Percentiles rank a stretch among this genome's conserved stretches.
phyloP scores from a whole-genome alignment of 345 rosid species.

The Trapa bicornis region DNA sequence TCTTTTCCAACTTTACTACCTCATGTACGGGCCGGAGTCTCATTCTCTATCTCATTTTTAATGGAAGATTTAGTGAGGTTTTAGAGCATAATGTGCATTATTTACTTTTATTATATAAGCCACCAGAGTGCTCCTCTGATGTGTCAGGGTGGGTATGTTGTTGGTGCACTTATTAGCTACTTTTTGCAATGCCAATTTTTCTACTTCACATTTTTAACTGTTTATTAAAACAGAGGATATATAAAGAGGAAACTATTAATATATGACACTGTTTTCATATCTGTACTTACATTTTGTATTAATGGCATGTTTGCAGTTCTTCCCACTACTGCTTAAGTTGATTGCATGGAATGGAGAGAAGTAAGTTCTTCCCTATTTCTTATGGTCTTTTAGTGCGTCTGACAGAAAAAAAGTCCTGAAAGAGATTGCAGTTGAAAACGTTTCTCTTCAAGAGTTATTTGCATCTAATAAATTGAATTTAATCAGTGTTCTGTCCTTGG shows the following conservation, averaged over 20 bases:
- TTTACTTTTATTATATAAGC: neutral
- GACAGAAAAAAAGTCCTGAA: neutral
- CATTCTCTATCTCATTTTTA: neutral
- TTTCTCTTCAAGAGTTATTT: neutral
- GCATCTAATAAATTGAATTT: neutral
- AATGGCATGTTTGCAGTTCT: constrained; percentile 45
- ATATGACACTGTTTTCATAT: neutral
- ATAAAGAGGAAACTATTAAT: neutral
- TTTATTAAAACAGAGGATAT: neutral
- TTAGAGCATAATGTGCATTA: neutral
- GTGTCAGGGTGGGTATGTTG: neutral
- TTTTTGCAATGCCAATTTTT: neutral
- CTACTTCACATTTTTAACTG: neutral
- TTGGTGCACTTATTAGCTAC: neutral
- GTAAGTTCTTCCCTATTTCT: constrained; percentile 29
- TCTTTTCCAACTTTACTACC: constrained; percentile 71
- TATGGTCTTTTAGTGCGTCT: neutral
- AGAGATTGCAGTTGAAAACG: neutral
- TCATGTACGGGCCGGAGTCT: constrained; percentile 37
- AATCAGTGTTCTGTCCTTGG: neutral
- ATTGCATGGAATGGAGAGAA: constrained; percentile 92
- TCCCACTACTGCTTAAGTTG: constrained; percentile 84
- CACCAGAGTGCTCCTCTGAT: neutral
- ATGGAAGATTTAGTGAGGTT: neutral
- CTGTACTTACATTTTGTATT: constrained; percentile 1